These are phyloP conservation scores for Capronia coronata DNA, from an alignment of 2,329 filamentous ascomycete genomes.

Conservation along the genomic window DNA sequence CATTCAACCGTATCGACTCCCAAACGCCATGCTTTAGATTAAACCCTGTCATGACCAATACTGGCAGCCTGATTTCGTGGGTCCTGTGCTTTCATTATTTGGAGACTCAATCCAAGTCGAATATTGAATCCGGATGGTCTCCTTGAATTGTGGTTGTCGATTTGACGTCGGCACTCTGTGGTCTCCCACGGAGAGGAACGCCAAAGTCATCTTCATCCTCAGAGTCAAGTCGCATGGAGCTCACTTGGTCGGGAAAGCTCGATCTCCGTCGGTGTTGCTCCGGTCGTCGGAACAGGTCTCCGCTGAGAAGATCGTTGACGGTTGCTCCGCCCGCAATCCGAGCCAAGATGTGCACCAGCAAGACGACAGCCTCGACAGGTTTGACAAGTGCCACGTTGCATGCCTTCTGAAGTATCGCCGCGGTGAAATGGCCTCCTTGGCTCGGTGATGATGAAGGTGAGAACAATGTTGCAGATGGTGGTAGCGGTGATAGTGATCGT, in stretches of 20 bases:
- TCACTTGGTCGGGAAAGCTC: conserved; percentile 18
- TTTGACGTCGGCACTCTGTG: conserved; percentile 3
- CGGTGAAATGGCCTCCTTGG: conserved; percentile 43
- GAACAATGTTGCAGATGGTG: conserved; percentile 59
- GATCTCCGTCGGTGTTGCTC: conserved; percentile 22
- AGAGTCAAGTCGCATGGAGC: conserved; percentile 22
- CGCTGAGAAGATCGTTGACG: conserved; percentile 29
- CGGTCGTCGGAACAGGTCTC: conserved; percentile 22
- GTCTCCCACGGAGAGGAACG: conserved; percentile 31
- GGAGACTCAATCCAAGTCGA: conserved; percentile 21
- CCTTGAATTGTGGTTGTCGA: neutral
- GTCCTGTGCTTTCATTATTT: no score
- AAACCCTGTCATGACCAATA: neutral
- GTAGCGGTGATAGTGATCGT: conserved; percentile 47
- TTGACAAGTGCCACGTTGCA: conserved; percentile 70
- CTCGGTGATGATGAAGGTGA: conserved; percentile 35
- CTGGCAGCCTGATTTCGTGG: no score
- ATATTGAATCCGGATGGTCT: conserved; percentile 20
- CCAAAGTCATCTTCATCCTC: conserved; percentile 37
- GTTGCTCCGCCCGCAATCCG: conserved; percentile 55
- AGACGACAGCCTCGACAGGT: conserved; percentile 67
- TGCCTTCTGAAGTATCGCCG: conserved; percentile 68
- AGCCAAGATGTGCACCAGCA: conserved; percentile 76
- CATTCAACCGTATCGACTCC: neutral
- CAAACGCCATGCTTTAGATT: neutral